phyloP scores from a whole-genome alignment of 148 eudicot genomes.

The Beta vulgaris region DNA sequence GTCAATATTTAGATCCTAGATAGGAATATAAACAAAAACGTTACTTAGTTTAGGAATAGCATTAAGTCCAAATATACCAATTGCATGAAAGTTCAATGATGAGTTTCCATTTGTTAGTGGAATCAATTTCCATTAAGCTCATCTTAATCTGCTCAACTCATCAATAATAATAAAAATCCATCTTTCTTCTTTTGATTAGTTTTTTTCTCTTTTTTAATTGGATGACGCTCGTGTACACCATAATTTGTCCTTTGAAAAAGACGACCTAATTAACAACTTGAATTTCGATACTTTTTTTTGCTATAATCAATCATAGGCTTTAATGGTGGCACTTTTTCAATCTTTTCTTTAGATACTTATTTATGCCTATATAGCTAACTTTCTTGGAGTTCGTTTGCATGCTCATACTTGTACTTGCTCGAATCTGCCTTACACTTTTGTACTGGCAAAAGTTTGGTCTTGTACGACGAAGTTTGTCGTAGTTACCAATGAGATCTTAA shows the following conservation, averaged over 20 bases:
- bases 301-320: background rate
- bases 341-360: background rate
- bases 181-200: background rate
- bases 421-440: background rate
- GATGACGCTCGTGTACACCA: background rate
- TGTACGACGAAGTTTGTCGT: too few species aligned
- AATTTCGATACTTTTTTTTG: background rate
- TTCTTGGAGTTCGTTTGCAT: conserved; percentile 19
- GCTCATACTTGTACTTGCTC: conserved; percentile 16
- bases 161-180: background rate
- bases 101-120: conserved; percentile 6
- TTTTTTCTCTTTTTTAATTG: background rate
- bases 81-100: background rate
- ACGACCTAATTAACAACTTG: conserved; percentile 12
- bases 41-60: conserved; percentile 12
- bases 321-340: background rate
- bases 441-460: background rate
- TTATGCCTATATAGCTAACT: background rate
- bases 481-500: too few species aligned
- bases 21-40: conserved; percentile 4
- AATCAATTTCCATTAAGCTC: conserved; percentile 1
- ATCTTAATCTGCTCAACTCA: background rate
- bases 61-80: background rate
- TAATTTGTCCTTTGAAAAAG: conserved; percentile 1
- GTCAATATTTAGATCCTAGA: conserved; percentile 21